Conservation (phyloP, 78 protist species). For the Guillardia theta region DNA sequence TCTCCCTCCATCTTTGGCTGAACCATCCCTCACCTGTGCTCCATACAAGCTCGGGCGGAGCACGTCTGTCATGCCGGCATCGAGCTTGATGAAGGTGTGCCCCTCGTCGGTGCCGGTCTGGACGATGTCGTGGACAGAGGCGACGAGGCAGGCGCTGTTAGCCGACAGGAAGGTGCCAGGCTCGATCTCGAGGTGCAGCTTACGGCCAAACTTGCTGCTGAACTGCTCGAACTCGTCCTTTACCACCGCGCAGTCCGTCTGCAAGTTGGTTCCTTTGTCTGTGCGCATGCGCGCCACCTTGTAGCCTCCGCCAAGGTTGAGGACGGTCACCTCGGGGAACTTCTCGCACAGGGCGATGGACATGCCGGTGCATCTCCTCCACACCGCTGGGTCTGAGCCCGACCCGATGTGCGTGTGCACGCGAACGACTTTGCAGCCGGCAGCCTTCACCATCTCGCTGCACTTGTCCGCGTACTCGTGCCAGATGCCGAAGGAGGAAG, state of each 20-base stretch:
- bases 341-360: slow-evolving; percentile 33
- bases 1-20: too few species aligned
- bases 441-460: not conserved
- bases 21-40: too few species aligned
- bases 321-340: slow-evolving; percentile 10
- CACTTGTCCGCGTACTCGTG: slow-evolving; percentile 31
- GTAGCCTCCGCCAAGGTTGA: slow-evolving; percentile 54
- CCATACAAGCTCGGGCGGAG: slow-evolving; percentile 47
- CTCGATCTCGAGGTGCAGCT: slow-evolving; percentile 45
- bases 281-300: slow-evolving; percentile 31
- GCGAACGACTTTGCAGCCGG: slow-evolving; percentile 13
- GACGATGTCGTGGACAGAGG: slow-evolving; percentile 18
- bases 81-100: slow-evolving; percentile 40
- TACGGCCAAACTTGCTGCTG: not conserved
- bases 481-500: slow-evolving; percentile 48
- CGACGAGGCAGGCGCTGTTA: slow-evolving; percentile 17
- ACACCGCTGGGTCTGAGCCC: slow-evolving; percentile 46
- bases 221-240: slow-evolving; percentile 44
- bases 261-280: slow-evolving; percentile 35
- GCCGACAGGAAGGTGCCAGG: slow-evolving; percentile 47
- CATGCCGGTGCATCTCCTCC: not conserved
- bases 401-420: slow-evolving; percentile 56
- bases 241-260: slow-evolving; percentile 25
- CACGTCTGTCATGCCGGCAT: slow-evolving; percentile 32
- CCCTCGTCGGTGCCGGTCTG: slow-evolving; percentile 36